Percentiles rank a stretch among this genome's conserved stretches.
These are phyloP conservation scores for Phylloporus sp. DNA, from an alignment of 768 basidiomycete genomes.

Conservation along the genomic window DNA sequence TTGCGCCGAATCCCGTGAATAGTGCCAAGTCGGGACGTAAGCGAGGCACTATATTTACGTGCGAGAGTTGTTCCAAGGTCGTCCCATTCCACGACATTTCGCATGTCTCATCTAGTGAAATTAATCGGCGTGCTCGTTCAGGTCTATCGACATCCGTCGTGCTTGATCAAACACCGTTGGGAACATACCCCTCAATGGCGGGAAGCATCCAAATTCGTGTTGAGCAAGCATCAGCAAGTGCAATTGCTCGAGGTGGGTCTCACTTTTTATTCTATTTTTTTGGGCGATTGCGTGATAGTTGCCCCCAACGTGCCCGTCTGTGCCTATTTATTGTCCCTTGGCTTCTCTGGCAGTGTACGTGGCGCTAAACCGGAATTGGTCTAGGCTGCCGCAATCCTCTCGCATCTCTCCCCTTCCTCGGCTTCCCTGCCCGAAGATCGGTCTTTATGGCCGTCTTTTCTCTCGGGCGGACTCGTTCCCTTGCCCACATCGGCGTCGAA, in stretches of 20 bases:
- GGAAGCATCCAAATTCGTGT: constrained; percentile 81
- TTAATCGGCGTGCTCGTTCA: constrained; percentile 23
- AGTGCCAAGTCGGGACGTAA: constrained; percentile 54
- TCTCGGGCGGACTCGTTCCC: constrained; percentile 66
- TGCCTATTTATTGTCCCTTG: constrained; percentile 1
- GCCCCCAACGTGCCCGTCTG: background rate
- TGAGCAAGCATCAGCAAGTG: constrained; percentile 97
- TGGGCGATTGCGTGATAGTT: background rate
- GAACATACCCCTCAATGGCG: constrained; percentile 97
- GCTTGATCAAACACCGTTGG: constrained; percentile 97
- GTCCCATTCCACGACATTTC: background rate
- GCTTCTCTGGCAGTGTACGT: background rate
- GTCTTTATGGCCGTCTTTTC: constrained; percentile 83
- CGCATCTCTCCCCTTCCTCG: constrained; percentile 68
- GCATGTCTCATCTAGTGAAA: constrained; percentile 4
- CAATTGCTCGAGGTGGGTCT: constrained; percentile 79
- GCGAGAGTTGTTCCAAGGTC: constrained; percentile 94
- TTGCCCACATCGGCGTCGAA: constrained; percentile 32
- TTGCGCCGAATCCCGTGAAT: constrained; percentile 9
- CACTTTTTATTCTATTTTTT: background rate
- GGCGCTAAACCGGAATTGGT: constrained; percentile 8
- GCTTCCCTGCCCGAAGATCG: constrained; percentile 89
- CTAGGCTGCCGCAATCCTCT: constrained; percentile 91
- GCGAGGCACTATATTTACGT: constrained; percentile 81
- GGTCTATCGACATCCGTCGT: constrained; percentile 90